Conservation (phyloP, 2,329 filamentous ascomycete genomes). For the Xylaria sp. region DNA sequence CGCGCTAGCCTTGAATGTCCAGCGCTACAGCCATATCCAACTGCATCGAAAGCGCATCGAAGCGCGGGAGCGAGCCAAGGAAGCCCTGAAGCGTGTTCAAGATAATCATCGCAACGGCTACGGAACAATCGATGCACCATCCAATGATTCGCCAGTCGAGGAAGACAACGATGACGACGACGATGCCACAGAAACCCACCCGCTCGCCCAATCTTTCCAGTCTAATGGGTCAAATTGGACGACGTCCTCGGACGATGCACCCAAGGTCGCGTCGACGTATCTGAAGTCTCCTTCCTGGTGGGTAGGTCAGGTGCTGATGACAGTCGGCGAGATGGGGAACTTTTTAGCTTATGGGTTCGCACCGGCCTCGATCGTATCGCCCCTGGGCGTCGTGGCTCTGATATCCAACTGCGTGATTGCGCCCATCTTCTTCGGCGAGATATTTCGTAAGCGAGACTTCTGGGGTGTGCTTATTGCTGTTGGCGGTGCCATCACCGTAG, state of each 20-base stretch:
- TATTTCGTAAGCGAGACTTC: conserved; percentile 84
- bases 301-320: conserved; percentile 92
- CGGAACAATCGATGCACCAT: conserved; percentile 43
- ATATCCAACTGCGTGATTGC: conserved; percentile 98
- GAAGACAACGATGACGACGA: conserved; percentile 55
- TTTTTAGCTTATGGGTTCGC: conserved; percentile 98
- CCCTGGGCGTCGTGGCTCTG: conserved; percentile 94
- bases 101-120: conserved; percentile 48
- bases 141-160: conserved; percentile 49
- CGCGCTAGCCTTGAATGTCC: conserved; percentile 94
- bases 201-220: conserved; percentile 62
- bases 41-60: conserved; percentile 77
- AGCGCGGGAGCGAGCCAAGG: conserved; percentile 64
- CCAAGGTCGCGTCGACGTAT: conserved; percentile 73
- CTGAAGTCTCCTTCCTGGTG: conserved; percentile 96
- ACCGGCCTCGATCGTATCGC: conserved; percentile 96
- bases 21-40: conserved; percentile 92
- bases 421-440: conserved; percentile 91
- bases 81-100: conserved; percentile 61
- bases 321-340: conserved; percentile 91
- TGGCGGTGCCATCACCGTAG: conserved; percentile 88
- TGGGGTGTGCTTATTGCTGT: conserved; percentile 90
- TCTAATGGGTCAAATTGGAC: conserved; percentile 57
- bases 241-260: conserved; percentile 51
- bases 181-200: conserved; percentile 59